Evolutionary conservation across 495 filamentous ascomycete genomes (phyloP).

Genomic region (Aspergillus haitiensis): DNA sequence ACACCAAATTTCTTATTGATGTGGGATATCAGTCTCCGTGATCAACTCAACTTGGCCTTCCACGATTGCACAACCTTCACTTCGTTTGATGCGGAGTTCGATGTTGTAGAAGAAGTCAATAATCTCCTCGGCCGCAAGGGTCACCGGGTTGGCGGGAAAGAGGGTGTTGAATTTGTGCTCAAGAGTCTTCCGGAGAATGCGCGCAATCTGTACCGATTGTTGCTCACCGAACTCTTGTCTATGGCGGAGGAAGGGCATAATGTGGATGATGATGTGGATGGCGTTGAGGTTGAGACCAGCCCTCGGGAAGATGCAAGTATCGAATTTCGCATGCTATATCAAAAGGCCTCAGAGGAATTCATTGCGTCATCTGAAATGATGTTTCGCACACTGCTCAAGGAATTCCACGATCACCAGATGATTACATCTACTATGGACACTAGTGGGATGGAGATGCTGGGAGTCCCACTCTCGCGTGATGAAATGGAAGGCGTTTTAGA

Average conservation of each 20-base stretch:
- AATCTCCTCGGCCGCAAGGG: constrained; percentile 81
- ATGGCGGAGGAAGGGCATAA: constrained; percentile 52
- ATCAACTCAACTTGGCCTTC: constrained; percentile 80
- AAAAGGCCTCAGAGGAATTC: constrained; percentile 94
- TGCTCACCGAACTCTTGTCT: constrained; percentile 83
- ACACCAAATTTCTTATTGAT: constrained; percentile 82
- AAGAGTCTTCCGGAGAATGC: constrained; percentile 90
- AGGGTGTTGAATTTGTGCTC: constrained; percentile 89
- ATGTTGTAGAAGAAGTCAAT: constrained; percentile 84
- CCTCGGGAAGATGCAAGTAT: constrained; percentile 56
- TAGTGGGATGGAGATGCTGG: constrained; percentile 78
- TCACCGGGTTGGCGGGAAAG: constrained; percentile 80
- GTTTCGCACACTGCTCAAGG: constrained; percentile 89
- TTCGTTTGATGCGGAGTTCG: constrained; percentile 66
- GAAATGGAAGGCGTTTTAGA: constrained; percentile 89
- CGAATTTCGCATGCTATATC: constrained; percentile 88
- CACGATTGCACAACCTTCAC: constrained; percentile 93
- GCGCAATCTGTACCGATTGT: constrained; percentile 74
- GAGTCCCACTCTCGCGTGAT: constrained; percentile 81
- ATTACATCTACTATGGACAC: constrained; percentile 82
- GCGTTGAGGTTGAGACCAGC: constrained; percentile 25
- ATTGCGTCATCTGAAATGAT: constrained; percentile 95
- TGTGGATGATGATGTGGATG: constrained; percentile 48
- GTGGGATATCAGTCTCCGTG: constrained; percentile 81
- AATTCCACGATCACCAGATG: constrained; percentile 98